A percentile compares a stretch with the other conserved stretches of the same genome.
phyloP scores from a whole-genome alignment of 139 green algal genomes.

The Pleodorina starrii region DNA sequence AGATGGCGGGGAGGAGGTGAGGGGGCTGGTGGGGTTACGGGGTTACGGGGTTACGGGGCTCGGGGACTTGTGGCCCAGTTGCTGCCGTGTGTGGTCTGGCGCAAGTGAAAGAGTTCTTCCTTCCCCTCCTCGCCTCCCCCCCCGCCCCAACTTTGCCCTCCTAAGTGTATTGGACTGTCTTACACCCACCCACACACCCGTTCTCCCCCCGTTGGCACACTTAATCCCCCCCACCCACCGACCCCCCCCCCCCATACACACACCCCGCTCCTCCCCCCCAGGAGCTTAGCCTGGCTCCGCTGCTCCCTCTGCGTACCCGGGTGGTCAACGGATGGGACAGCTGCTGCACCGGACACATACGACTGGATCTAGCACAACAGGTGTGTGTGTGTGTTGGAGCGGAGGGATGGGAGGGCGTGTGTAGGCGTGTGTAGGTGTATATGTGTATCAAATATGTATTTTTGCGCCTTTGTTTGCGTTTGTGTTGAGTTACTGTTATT shows the following conservation, averaged over 20 bases:
- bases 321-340: slow-evolving; percentile 42
- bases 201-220: no score
- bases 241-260: not conserved
- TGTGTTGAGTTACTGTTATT: no score
- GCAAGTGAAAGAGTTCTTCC: no score
- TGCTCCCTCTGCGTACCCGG: slow-evolving; percentile 39
- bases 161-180: no score
- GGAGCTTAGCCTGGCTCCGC: slow-evolving; percentile 34
- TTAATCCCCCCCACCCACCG: no score
- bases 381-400: not conserved
- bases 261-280: not conserved
- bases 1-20: no score
- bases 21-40: not conserved
- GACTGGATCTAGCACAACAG: slow-evolving; percentile 33
- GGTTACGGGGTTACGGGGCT: not conserved
- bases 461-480: no score
- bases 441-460: no score
- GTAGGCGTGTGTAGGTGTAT: not conserved
- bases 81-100: no score
- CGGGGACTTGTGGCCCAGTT: not conserved
- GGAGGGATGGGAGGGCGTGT: not conserved
- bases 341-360: slow-evolving; percentile 32
- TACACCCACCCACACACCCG: no score
- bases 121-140: no score
- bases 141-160: no score